These are phyloP conservation scores for Panaeolus cyanescens DNA, from an alignment of 768 basidiomycete species.

Conservation along the genomic window DNA sequence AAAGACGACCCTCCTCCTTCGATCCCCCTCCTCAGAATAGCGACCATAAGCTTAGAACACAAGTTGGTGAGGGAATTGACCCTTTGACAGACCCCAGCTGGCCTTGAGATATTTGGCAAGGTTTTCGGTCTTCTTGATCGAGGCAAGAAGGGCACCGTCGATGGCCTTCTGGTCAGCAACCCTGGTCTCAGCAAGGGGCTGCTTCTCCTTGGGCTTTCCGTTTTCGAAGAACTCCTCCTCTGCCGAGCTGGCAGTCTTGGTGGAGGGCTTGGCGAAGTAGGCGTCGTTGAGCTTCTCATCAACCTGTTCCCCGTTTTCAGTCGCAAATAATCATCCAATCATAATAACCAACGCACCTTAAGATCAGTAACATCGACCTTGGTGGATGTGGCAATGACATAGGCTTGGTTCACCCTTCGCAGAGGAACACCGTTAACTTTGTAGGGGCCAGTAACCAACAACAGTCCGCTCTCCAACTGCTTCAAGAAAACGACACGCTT, in stretches of 20 bases:
- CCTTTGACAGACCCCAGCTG: constrained; percentile 93
- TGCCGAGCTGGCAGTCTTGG: constrained; percentile 73
- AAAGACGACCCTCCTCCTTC: constrained; percentile 13
- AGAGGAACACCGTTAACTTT: constrained; percentile 98
- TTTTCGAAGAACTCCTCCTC: constrained; percentile 98
- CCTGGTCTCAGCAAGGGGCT: constrained; percentile 83
- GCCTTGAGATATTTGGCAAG: constrained; percentile 92
- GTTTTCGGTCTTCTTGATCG: constrained; percentile 89
- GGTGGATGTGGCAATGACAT: constrained; percentile 97
- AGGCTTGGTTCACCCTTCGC: constrained; percentile 97
- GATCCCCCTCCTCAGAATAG: constrained; percentile 15
- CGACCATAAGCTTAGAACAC: constrained; percentile 64
- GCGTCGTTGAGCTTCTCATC: constrained; percentile 91
- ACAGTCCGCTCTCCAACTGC: constrained; percentile 87
- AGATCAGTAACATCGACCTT: constrained; percentile 79
- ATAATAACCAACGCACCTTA: constrained; percentile 49
- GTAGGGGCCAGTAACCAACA: constrained; percentile 97
- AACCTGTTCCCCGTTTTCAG: constrained; percentile 46
- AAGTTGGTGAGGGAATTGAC: constrained; percentile 95
- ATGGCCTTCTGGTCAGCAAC: constrained; percentile 89
- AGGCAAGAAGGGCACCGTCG: constrained; percentile 77
- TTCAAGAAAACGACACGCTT: constrained; percentile 99
- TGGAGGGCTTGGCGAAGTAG: constrained; percentile 84
- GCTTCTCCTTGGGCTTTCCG: constrained; percentile 90
- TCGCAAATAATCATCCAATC: not conserved